Conservation (phyloP, 352 stramenopile genomes). For the Nothophytophthora sp. region DNA sequence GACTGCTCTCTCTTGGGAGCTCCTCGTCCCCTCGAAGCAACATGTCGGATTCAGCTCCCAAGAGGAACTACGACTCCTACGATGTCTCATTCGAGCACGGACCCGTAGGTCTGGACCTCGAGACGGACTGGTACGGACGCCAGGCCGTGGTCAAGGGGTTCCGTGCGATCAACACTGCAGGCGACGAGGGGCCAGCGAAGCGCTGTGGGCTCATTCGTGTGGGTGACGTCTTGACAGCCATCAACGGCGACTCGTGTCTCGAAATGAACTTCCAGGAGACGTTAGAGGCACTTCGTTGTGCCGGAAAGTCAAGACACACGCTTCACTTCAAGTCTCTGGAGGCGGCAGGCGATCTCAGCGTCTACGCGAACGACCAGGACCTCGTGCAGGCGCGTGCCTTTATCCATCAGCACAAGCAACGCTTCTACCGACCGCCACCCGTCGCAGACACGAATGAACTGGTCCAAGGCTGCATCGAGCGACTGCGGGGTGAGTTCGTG, state of each 20-base stretch:
- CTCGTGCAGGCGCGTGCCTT: constrained; percentile 69
- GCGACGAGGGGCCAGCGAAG: constrained; percentile 51
- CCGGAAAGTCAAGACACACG: constrained; percentile 45
- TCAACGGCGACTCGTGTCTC: constrained; percentile 70
- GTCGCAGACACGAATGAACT: constrained; percentile 27
- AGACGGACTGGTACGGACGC: constrained; percentile 76
- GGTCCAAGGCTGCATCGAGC: constrained; percentile 71
- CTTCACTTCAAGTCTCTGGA: constrained; percentile 82
- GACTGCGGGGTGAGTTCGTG: constrained; percentile 70
- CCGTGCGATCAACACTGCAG: constrained; percentile 40
- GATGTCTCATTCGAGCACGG: constrained; percentile 66
- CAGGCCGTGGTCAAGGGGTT: constrained; percentile 79
- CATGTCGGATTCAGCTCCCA: constrained; percentile 1
- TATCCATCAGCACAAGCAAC: constrained; percentile 80
- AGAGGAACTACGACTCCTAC: constrained; percentile 67
- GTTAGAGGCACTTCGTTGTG: constrained; percentile 39
- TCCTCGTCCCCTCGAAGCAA: constrained; percentile 9
- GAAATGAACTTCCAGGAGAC: constrained; percentile 70
- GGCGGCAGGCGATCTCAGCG: constrained; percentile 59
- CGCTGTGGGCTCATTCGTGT: constrained; percentile 63
- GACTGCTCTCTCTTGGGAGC: constrained; percentile 11
- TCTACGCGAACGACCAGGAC: constrained; percentile 63
- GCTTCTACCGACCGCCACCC: constrained; percentile 54
- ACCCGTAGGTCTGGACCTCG: constrained; percentile 65
- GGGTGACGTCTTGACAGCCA: constrained; percentile 73